Evolutionary conservation across 1,284 basidiomycete genomes (phyloP).

Genomic region (Xerocomus amazonicus): DNA sequence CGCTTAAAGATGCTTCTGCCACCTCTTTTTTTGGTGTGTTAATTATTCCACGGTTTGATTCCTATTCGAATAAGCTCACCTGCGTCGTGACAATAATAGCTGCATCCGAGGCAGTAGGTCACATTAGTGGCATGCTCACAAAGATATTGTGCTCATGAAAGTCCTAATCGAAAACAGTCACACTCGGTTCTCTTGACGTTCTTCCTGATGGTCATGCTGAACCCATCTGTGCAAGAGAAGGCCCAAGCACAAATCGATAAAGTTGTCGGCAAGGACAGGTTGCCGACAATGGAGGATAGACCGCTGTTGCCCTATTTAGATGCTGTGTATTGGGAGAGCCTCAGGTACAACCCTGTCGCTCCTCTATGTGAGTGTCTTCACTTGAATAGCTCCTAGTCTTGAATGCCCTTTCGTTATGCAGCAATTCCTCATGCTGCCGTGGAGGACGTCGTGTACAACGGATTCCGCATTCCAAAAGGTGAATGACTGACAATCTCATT

Average conservation of each 20-base stretch:
- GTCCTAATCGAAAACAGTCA: not conserved
- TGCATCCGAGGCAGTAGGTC: slow-evolving; percentile 15
- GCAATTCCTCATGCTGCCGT: not conserved
- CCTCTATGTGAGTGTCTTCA: slow-evolving; percentile 13
- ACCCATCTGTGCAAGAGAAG: slow-evolving; percentile 31
- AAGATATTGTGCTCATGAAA: not conserved
- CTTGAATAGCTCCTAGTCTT: not conserved
- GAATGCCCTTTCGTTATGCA: not conserved
- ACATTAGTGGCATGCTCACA: not conserved
- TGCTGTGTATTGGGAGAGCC: slow-evolving; percentile 28
- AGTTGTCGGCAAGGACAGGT: slow-evolving; percentile 26
- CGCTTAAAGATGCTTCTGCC: slow-evolving; percentile 11
- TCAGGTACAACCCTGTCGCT: slow-evolving; percentile 9
- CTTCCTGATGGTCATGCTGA: slow-evolving; percentile 34
- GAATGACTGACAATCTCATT: too few relatives aligned
- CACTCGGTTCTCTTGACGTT: slow-evolving; percentile 21
- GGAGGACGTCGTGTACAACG: not conserved
- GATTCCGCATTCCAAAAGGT: not conserved
- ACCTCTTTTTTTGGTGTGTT: slow-evolving; percentile 13
- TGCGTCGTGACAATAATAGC: not conserved
- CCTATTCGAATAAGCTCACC: not conserved
- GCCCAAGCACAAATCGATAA: slow-evolving; percentile 34
- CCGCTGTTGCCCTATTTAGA: slow-evolving; percentile 31
- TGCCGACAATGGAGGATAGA: slow-evolving; percentile 33
- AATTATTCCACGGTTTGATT: not conserved